Evolutionary conservation across 1,284 basidiomycete species (phyloP).

Genomic region (Moesziomyces parantarcticus): DNA sequence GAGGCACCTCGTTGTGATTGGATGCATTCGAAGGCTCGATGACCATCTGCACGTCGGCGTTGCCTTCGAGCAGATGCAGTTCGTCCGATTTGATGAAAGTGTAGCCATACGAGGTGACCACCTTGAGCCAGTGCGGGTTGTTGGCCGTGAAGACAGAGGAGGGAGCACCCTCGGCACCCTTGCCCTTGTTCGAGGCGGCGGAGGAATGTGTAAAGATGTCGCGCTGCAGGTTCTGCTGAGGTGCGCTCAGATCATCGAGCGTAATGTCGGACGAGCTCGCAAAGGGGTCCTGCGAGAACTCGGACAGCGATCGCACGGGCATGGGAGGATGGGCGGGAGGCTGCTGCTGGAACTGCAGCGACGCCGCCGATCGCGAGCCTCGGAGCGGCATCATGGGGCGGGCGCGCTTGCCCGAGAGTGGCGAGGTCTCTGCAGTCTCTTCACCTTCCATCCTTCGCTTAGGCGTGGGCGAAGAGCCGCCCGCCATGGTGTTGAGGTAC

Average conservation of each 20-base stretch:
- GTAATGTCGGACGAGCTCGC: conserved; percentile 46
- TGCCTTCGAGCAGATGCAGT: conserved; percentile 41
- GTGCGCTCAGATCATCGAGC: conserved; percentile 32
- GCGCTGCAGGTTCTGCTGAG: conserved; percentile 20
- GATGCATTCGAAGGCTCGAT: conserved; percentile 24
- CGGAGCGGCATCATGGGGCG: conserved; percentile 38
- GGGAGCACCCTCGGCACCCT: conserved; percentile 8
- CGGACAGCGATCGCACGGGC: conserved; percentile 8
- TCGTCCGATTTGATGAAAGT: conserved; percentile 48
- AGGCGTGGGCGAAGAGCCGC: conserved; percentile 28
- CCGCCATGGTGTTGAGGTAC: conserved; percentile 49
- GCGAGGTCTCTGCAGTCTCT: conserved; percentile 27
- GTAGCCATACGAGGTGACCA: conserved; percentile 50
- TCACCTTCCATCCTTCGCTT: conserved; percentile 42
- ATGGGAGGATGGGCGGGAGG: not conserved
- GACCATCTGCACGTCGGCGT: conserved; percentile 48
- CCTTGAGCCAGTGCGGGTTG: conserved; percentile 49
- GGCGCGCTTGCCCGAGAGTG: conserved; percentile 43
- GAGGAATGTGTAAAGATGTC: conserved; percentile 46
- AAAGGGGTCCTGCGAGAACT: conserved; percentile 18
- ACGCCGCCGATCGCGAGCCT: conserved; percentile 23
- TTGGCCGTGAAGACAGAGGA: conserved; percentile 6
- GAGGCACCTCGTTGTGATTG: conserved; percentile 33
- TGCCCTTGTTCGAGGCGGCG: conserved; percentile 17
- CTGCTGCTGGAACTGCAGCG: conserved; percentile 17